phyloP scores from a whole-genome alignment of 495 filamentous ascomycete species.

The Penicillium argentinense region DNA sequence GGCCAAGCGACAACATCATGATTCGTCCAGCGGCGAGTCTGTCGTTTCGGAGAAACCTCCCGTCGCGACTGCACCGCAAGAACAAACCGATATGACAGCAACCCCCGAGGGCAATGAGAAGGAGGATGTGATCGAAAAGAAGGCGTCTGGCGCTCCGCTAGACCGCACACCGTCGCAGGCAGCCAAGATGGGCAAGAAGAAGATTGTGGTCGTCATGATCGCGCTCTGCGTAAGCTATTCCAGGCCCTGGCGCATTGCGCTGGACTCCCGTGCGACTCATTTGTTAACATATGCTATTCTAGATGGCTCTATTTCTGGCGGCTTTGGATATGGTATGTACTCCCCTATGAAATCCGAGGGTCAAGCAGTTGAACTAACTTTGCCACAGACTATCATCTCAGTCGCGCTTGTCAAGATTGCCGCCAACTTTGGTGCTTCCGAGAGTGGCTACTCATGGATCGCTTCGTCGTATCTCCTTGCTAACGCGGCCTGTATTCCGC shows the following conservation, averaged over 20 bases:
- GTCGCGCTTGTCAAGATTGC: slow-evolving; percentile 65
- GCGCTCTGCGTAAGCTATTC: slow-evolving; percentile 47
- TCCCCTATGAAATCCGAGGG: no score
- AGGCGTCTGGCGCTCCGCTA: slow-evolving; percentile 24
- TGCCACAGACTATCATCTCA: slow-evolving; percentile 49
- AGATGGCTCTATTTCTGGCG: slow-evolving; percentile 54
- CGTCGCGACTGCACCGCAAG: slow-evolving; percentile 5
- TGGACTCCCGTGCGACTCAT: slow-evolving; percentile 20
- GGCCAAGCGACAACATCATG: slow-evolving; percentile 6
- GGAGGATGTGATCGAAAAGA: slow-evolving; percentile 24
- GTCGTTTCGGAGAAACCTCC: slow-evolving; percentile 12
- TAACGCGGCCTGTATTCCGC: slow-evolving; percentile 64
- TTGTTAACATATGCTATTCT: slow-evolving; percentile 5
- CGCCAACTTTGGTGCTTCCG: slow-evolving; percentile 56
- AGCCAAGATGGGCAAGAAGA: slow-evolving; percentile 46
- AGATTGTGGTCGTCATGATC: slow-evolving; percentile 49
- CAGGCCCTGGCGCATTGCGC: no score
- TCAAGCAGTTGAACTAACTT: slow-evolving; percentile 1
- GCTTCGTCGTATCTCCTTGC: slow-evolving; percentile 70
- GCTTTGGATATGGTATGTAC: slow-evolving; percentile 52
- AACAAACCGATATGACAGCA: not conserved
- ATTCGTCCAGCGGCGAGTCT: slow-evolving; percentile 23
- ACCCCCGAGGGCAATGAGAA: slow-evolving; percentile 7
- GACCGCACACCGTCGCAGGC: slow-evolving; percentile 40
- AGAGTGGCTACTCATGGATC: slow-evolving; percentile 76